These are phyloP conservation scores for Moricandia moricandioides DNA, from an alignment of 345 rosid species.

Conservation along the genomic window DNA sequence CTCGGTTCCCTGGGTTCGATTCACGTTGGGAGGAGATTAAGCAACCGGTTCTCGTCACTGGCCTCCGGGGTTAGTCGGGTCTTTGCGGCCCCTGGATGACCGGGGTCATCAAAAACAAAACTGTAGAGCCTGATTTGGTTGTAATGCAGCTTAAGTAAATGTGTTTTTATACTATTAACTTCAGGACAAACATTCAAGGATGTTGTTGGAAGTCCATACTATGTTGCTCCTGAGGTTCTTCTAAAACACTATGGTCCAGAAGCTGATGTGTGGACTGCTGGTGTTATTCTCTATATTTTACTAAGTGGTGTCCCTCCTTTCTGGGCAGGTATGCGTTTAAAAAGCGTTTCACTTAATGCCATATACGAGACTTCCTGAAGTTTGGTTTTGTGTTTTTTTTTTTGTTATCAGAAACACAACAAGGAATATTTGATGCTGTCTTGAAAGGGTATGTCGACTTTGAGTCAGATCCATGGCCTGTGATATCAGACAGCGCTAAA, in stretches of 20 bases:
- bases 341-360: not conserved
- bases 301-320: constrained; percentile 98
- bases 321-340: constrained; percentile 75
- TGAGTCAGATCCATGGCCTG: constrained; percentile 94
- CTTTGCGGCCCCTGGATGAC: no score
- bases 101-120: no score
- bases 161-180: no score
- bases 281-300: constrained; percentile 89
- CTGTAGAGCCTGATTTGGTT: not conserved
- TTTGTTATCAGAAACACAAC: constrained; percentile 72
- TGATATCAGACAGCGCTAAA: constrained; percentile 86
- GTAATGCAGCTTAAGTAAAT: not conserved
- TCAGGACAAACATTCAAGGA: constrained; percentile 84
- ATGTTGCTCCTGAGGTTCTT: constrained; percentile 98
- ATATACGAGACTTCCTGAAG: not conserved
- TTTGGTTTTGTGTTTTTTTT: constrained; percentile 20
- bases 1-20: no score
- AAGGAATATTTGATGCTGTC: constrained; percentile 98
- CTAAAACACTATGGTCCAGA: constrained; percentile 89
- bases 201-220: constrained; percentile 98
- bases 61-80: no score
- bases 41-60: no score
- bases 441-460: constrained; percentile 92
- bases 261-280: constrained; percentile 99
- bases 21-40: no score